A percentile compares a stretch with the other conserved stretches of the same genome.
Conservation (phyloP, 2,329 filamentous ascomycete genomes). For the Fusarium sp. region DNA sequence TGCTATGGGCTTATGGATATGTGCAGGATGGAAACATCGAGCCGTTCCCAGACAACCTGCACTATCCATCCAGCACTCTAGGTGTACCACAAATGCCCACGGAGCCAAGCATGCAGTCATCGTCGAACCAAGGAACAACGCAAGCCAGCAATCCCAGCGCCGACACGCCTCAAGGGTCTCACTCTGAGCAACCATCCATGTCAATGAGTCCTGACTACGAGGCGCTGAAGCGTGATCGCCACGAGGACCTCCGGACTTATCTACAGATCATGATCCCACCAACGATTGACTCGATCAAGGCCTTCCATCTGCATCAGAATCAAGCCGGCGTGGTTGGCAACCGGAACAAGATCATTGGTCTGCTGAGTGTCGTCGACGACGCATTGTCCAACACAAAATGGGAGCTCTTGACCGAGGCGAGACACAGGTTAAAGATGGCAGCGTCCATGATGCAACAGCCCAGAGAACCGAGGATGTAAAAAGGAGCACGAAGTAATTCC, state of each 20-base stretch:
- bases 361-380: constrained; percentile 43
- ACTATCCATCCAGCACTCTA: constrained; percentile 35
- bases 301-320: constrained; percentile 45
- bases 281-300: constrained; percentile 45
- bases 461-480: constrained; percentile 36
- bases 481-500: neutral
- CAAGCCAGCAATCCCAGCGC: constrained; percentile 14
- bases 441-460: constrained; percentile 45
- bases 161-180: constrained; percentile 31
- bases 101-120: constrained; percentile 36
- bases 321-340: constrained; percentile 45
- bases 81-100: constrained; percentile 21
- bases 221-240: constrained; percentile 36
- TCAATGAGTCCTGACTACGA: constrained; percentile 37
- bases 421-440: constrained; percentile 42
- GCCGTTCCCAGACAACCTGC: constrained; percentile 43
- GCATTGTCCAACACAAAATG: constrained; percentile 41
- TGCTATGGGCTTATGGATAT: constrained; percentile 44
- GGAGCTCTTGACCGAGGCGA: constrained; percentile 43
- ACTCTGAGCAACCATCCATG: constrained; percentile 30
- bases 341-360: constrained; percentile 43
- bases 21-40: constrained; percentile 45
- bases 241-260: constrained; percentile 44
- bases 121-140: constrained; percentile 20
- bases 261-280: constrained; percentile 46